Percentiles rank a stretch among this genome's conserved stretches.
phyloP scores from a whole-genome alignment of 306 rosid genomes.

The Bauhinia variegata region DNA sequence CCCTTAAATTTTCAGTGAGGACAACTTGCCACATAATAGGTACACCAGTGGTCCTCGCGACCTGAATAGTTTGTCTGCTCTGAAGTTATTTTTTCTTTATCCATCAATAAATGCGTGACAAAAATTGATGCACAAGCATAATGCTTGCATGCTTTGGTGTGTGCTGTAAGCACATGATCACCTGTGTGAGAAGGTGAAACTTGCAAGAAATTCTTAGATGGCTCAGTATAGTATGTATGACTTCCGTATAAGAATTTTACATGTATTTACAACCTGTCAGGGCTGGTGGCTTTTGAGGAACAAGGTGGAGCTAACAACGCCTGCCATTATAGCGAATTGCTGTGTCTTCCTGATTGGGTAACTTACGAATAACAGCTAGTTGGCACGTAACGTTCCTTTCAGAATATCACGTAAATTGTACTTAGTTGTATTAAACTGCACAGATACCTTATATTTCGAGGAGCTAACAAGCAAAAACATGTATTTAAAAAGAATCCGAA shows the following conservation, averaged over 20 bases:
- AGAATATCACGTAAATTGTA: conserved; percentile 12
- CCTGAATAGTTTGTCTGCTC: not conserved
- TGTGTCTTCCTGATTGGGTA: conserved; percentile 87
- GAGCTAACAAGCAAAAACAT: conserved; percentile 98
- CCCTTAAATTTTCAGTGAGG: not conserved
- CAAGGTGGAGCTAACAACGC: conserved; percentile 68
- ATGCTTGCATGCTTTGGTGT: not conserved
- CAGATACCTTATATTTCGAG: conserved; percentile 92
- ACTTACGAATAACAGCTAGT: conserved; percentile 20
- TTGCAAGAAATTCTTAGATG: conserved; percentile 22
- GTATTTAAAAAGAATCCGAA: conserved; percentile 84
- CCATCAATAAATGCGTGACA: not conserved
- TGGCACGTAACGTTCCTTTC: conserved; percentile 20
- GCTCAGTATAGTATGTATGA: conserved; percentile 6
- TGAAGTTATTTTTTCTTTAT: not conserved
- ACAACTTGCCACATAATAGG: not conserved
- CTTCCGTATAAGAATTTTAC: conserved; percentile 20
- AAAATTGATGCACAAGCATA: not conserved
- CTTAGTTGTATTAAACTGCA: conserved; percentile 29
- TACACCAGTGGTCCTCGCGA: not conserved
- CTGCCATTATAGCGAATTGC: conserved; percentile 69
- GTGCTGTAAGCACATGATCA: conserved; percentile 7
- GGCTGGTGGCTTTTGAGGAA: conserved; percentile 95
- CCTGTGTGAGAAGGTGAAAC: not conserved
- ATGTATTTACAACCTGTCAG: conserved; percentile 43